Conservation (phyloP, 2,329 filamentous ascomycete species). For the Albophoma yamanashiensis region DNA sequence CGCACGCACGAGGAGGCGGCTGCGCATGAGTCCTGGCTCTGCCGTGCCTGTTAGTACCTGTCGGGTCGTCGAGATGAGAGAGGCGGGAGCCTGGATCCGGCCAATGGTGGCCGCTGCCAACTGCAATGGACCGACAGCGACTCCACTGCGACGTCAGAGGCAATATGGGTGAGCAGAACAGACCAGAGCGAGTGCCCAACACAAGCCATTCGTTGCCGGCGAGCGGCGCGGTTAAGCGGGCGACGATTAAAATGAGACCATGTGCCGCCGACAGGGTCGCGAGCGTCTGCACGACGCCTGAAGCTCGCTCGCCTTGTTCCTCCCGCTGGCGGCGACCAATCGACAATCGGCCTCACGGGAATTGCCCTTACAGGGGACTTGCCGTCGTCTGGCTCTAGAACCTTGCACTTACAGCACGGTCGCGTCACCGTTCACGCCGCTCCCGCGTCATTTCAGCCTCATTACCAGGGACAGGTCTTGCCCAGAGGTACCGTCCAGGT, state of each 20-base stretch:
- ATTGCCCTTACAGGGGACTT: background rate
- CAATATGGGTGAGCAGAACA: background rate
- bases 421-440: background rate
- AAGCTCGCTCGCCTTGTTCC: background rate
- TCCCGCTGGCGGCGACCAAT: background rate
- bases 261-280: background rate
- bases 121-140: background rate
- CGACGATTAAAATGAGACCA: background rate
- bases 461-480: background rate
- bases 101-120: background rate
- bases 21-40: background rate
- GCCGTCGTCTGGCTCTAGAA: background rate
- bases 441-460: background rate
- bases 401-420: background rate
- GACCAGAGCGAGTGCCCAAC: too few species aligned
- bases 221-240: background rate
- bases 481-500: background rate
- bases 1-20: background rate
- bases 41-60: background rate
- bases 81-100: background rate
- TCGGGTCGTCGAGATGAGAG: too few species aligned
- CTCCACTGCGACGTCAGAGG: background rate
- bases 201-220: background rate
- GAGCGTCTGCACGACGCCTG: background rate
- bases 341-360: too few species aligned